Base-by-base conservation (phyloP, 768 basidiomycete species). In the Tricholoma sp. region DNA sequence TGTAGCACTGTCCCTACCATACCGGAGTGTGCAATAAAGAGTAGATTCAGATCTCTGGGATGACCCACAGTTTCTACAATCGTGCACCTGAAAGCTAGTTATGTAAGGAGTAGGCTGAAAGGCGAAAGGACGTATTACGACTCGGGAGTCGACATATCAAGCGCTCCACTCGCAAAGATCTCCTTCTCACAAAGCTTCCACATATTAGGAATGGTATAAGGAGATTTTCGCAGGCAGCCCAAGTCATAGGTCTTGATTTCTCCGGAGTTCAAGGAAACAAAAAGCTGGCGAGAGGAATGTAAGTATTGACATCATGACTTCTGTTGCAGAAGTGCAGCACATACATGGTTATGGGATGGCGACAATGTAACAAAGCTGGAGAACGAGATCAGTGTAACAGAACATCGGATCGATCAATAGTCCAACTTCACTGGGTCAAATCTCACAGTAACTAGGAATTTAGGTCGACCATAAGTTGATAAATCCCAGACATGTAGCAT, bases 21-120 rank as follows among this genome's bases (percentile, higher is more conserved):
- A 86, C 88, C 86, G 74, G 81, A 79, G 67, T 88, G 91, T n/a
- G 81, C 87, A 17, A 92, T 75, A 60, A 93, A 85, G 15, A 91
- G 63, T 20, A 83, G 73, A 62, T 89, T 86, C 45, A 92, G 65
- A 61, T 91, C 81, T 57, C 90, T 77, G 29, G 90, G 90, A 67
- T 91, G 88, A 29, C 81, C 68, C 6, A 85, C 74, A 6, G 82
- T 65, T 54, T 91, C 89, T 6, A 90, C 71, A 17, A 81, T 79
- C 57, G 80, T 74, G 13, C 72, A 70, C 33, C 80, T 84, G 50
- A 32, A 53, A 48, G 12, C 9, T 55, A 37, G 33, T 53, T 50
- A 48, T 36, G n/a, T 45, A 53, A 42, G 13, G 28, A 49, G 42
- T 13, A 12, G 24, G 4, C 39, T 20, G 17, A n/a, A 49, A 49